A percentile compares a stretch with the other conserved stretches of the same genome.
These are phyloP conservation scores for Cairneyella variabilis DNA, from an alignment of 495 filamentous ascomycete species.

Conservation along the genomic window DNA sequence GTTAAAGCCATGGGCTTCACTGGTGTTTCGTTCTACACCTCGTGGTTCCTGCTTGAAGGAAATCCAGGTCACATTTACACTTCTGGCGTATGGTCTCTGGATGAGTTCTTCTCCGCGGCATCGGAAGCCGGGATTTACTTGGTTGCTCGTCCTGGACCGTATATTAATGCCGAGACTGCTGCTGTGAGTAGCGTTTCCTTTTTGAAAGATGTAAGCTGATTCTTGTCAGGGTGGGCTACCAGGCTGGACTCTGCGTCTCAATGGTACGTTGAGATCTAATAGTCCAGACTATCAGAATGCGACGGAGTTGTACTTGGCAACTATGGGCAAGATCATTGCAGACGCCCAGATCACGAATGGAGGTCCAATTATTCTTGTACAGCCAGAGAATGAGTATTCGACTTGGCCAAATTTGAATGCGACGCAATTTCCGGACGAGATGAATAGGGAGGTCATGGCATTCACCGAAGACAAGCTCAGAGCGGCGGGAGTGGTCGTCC, in stretches of 20 bases:
- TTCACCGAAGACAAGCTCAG: no score
- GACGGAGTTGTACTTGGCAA: conserved; percentile 44
- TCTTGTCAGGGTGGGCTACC: conserved; percentile 15
- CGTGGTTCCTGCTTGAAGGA: conserved; percentile 72
- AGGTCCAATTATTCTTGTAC: conserved; percentile 68
- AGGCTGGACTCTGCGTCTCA: conserved; percentile 52
- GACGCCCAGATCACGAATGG: conserved; percentile 72
- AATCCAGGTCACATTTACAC: conserved; percentile 63
- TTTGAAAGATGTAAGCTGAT: no score
- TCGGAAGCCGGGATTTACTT: conserved; percentile 64
- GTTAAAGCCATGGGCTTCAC: conserved; percentile 61
- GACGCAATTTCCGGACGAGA: no score
- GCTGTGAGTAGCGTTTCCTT: no score
- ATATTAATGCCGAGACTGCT: conserved; percentile 60
- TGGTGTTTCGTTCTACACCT: conserved; percentile 67
- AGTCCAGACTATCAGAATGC: conserved; percentile 57
- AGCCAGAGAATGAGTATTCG: conserved; percentile 75
- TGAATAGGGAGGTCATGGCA: no score
- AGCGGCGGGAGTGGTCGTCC: conserved; percentile 56
- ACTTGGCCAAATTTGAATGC: no score
- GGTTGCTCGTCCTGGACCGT: conserved; percentile 44
- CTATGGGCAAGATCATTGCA: conserved; percentile 59
- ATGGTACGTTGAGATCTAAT: conserved; percentile 52
- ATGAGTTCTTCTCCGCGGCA: conserved; percentile 68
- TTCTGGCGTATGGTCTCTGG: conserved; percentile 59